Conservation (phyloP, 257 asterid species). For the Capsicum baccatum region DNA sequence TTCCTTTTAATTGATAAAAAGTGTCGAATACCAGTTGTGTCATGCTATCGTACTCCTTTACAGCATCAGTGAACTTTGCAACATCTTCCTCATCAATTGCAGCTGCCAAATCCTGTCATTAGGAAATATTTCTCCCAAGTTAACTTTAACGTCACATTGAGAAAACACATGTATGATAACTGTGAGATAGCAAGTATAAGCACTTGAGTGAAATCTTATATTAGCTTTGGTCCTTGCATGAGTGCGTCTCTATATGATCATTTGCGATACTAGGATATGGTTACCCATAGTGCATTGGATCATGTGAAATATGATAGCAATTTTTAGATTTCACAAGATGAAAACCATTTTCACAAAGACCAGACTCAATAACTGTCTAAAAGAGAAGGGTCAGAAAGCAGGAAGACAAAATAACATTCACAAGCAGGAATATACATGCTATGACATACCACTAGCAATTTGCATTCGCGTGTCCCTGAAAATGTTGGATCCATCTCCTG, state of each 20-base stretch:
- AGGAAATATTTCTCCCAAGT: neutral
- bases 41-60: slow-evolving; percentile 96
- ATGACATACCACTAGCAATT: slow-evolving; percentile 69
- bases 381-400: neutral
- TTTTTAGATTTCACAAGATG: slow-evolving; percentile 13
- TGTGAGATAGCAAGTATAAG: slow-evolving; percentile 3
- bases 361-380: neutral
- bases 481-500: slow-evolving; percentile 98
- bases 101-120: slow-evolving; percentile 72
- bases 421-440: slow-evolving; percentile 12
- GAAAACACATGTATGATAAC: neutral
- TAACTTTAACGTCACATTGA: neutral
- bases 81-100: slow-evolving; percentile 96
- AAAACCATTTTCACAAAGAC: slow-evolving; percentile 13
- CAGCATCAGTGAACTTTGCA: slow-evolving; percentile 92
- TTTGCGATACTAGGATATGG: neutral
- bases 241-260: neutral
- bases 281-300: slow-evolving; percentile 10
- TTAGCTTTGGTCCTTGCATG: neutral
- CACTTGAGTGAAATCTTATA: slow-evolving; percentile 29
- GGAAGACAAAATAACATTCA: slow-evolving; percentile 22
- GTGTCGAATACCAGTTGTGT: slow-evolving; percentile 65
- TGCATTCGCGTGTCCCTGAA: slow-evolving; percentile 91
- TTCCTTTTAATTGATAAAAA: neutral
- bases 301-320: slow-evolving; percentile 7